Base-by-base conservation (phyloP, 768 basidiomycete species). In the Epithele typhae region DNA sequence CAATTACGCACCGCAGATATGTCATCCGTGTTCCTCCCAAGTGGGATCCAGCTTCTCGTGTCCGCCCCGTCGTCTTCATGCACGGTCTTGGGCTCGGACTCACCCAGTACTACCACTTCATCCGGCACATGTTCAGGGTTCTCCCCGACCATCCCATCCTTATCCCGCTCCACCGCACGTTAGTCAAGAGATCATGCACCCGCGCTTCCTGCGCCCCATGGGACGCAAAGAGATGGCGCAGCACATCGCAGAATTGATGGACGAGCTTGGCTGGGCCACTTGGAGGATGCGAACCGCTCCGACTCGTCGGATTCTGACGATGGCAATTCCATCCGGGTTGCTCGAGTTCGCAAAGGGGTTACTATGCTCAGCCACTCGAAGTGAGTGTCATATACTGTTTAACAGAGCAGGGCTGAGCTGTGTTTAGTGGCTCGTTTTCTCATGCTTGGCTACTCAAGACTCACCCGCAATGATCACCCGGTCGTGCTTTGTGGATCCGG, bases 361-460 rank as follows among this genome's bases (percentile, higher is more conserved):
- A 84, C 82, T 0, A 64, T 95, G 55, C 54, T 95, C 45, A 92
- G 88, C 62, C 94, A 96, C 67, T 94, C 91, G 43, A 93, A 95
- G 86, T 88, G 50, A 38, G 81, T 54, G n/a, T 4, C 12, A 15
- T 18, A 34, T 22, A n/a, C 25, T 2, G 8, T 37, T 21, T 22
- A 11, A 6, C 11, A 3, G 6, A 17, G 25, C 4, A 18, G 1
- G 5, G 9, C 48, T 45, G 22, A 50, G 19, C 3, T 18, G 14
- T 34, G 18, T 18, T 7, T 34, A 87, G 86, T 58, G 88, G 89
- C 1, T 84, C 87, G 25, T 92, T 91, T 58, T 68, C 76, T 1
- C 93, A 96, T 63, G 85, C 86, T 5, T 96, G 94, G 94, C 72
- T 94, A 61, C 68, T 96, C 37, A 96, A 95, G 64, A 76, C 76